Evolutionary conservation across 2,329 filamentous ascomycete species (phyloP), one percentile per base, ranked within the genome.

Genomic region (Pseudogymnoascus sp.): DNA sequence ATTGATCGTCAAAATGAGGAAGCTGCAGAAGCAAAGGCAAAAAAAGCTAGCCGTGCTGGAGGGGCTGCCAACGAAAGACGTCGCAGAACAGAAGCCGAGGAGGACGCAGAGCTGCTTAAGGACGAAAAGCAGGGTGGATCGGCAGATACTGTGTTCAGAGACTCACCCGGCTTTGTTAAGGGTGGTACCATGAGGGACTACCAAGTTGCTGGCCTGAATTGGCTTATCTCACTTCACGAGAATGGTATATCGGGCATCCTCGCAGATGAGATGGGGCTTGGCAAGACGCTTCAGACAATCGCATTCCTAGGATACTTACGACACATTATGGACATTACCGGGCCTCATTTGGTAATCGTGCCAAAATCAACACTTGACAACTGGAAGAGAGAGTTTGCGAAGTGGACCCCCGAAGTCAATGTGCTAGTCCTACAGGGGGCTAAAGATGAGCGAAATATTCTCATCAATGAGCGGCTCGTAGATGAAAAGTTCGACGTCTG

Each of bases 181-280:
- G 89, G 81, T 62, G 87, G 95, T 50, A 80, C 84, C 64, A 97
- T 99, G 91, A 87, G 95, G 73, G 95, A 99, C 75, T 99, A 99
- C 76, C 95, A 99, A 75, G 82, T 99, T 69, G 90, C 91, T 35
- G 95, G 95, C 68, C 81, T 99, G 68, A 99, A 99, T 76, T 99
- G 95, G 95, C 83, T 99, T 53, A 92, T 99, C 69, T 97, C 93
- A 11, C 82, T 99, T 5, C 95, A 99, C 72, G 95, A 99, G 76
- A 99, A 99, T 72, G 95, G 95, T 79, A 99, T 99, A 68, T 97
- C 93, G 19, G 95, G 95, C 69, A 99, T 99, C 67, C 80, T 99
- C 60, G 95, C 95, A 65, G 95, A 99, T 73, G 95, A 99, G 78
- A 99, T 99, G 95, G 95, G 95, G 76, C 82, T 99, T 19, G 95